These are phyloP conservation scores for Cladosporium sp. DNA, from an alignment of 2,329 filamentous ascomycete species.

Conservation along the genomic window DNA sequence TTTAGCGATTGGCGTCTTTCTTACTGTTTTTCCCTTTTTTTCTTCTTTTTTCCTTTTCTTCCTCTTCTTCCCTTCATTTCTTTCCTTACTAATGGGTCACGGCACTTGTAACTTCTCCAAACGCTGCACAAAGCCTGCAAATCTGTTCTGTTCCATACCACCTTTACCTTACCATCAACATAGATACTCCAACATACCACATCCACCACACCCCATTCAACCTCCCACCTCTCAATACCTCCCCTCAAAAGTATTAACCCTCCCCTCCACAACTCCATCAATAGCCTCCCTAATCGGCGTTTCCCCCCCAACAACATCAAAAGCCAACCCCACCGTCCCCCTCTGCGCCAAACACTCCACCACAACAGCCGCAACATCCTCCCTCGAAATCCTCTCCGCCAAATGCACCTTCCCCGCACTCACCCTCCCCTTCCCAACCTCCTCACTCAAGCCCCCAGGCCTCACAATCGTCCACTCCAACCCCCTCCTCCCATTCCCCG, in stretches of 20 bases:
- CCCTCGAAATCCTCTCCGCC: conserved; percentile 44
- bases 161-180: no score
- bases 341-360: conserved; percentile 49
- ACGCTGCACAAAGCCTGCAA: no score
- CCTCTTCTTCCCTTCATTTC: no score
- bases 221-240: conserved; percentile 20
- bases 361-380: conserved; percentile 56
- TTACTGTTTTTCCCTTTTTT: neutral
- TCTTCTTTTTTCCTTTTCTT: no score
- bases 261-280: conserved; percentile 33
- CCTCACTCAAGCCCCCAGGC: conserved; percentile 40
- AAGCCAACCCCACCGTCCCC: conserved; percentile 42
- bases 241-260: conserved; percentile 33
- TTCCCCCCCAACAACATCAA: conserved; percentile 42
- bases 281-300: conserved; percentile 37
- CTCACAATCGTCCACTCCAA: conserved; percentile 45
- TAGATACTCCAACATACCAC: no score
- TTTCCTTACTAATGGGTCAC: neutral
- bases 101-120: neutral
- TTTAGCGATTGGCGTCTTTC: neutral
- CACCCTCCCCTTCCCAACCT: conserved; percentile 42
- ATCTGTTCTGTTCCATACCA: no score
- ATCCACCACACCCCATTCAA: neutral
- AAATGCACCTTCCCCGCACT: conserved; percentile 41
- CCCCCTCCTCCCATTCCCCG: conserved; percentile 33